phyloP scores from a whole-genome alignment of 371 early-diverging fungal species.

The Apophysomyces elegans region DNA sequence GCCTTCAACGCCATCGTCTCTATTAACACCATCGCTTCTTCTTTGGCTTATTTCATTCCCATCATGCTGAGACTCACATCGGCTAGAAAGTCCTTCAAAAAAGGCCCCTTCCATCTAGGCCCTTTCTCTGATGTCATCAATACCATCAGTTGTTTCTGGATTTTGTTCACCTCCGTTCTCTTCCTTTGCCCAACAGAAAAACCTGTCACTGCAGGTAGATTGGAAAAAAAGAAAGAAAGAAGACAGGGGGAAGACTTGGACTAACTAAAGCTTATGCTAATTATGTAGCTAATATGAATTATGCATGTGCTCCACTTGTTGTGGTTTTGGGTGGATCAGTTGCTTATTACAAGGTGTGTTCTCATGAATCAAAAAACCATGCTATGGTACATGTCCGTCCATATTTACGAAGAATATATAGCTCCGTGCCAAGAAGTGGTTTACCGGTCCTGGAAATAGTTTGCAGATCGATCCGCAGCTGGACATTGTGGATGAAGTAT shows the following conservation, averaged over 20 bases:
- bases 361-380: not conserved
- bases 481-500: not conserved
- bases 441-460: slow-evolving; percentile 40
- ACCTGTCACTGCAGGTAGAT: slow-evolving; percentile 55
- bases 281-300: slow-evolving; percentile 46
- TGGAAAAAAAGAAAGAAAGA: not conserved
- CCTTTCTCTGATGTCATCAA: slow-evolving; percentile 52
- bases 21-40: slow-evolving; percentile 54
- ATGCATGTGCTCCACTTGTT: slow-evolving; percentile 44
- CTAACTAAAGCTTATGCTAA: too few species aligned
- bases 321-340: slow-evolving; percentile 35
- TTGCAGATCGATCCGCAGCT: not conserved
- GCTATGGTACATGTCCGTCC: not conserved
- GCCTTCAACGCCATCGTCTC: slow-evolving; percentile 49
- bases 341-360: slow-evolving; percentile 36
- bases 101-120: slow-evolving; percentile 66
- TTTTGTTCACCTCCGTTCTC: slow-evolving; percentile 59
- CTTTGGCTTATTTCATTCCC: slow-evolving; percentile 54
- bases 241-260: not conserved
- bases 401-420: slow-evolving; percentile 6
- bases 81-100: slow-evolving; percentile 35
- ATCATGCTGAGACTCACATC: slow-evolving; percentile 52
- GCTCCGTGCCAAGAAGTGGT: slow-evolving; percentile 56
- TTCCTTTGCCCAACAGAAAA: slow-evolving; percentile 63
- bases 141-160: slow-evolving; percentile 55